Percentiles rank a stretch among this genome's conserved stretches.
phyloP scores from a whole-genome alignment of 2,329 filamentous ascomycete genomes.

The Xylaria sp. region DNA sequence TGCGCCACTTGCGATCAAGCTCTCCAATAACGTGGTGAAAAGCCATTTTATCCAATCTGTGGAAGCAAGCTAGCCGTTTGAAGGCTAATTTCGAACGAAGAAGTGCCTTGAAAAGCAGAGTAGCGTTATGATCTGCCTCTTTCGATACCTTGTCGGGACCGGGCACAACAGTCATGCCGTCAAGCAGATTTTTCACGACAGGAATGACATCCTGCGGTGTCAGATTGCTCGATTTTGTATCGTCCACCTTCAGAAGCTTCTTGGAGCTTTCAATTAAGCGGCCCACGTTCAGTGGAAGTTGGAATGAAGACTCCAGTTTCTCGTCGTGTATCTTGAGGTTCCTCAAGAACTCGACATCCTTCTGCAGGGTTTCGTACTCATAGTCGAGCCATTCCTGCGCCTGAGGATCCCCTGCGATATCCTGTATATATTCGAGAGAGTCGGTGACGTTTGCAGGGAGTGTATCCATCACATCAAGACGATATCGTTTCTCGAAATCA shows the following conservation, averaged over 20 bases:
- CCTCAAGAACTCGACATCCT: constrained; percentile 81
- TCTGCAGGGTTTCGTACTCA: constrained; percentile 82
- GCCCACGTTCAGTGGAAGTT: constrained; percentile 89
- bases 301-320: constrained; percentile 86
- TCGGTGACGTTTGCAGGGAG: constrained; percentile 69
- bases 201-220: constrained; percentile 89
- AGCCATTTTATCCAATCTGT: constrained; percentile 88
- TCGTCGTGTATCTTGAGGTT: constrained; percentile 68
- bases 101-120: constrained; percentile 90
- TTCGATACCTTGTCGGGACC: constrained; percentile 83
- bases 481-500: constrained; percentile 83
- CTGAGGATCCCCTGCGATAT: constrained; percentile 86
- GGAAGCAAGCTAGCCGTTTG: constrained; percentile 88
- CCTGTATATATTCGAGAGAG: constrained; percentile 84
- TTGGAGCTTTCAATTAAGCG: constrained; percentile 92
- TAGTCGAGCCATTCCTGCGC: constrained; percentile 87
- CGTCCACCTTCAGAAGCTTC: constrained; percentile 90
- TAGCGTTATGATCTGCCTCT: constrained; percentile 90
- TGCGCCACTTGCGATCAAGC: constrained; percentile 87
- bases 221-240: constrained; percentile 86
- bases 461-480: constrained; percentile 85
- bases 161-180: constrained; percentile 84
- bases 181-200: constrained; percentile 77
- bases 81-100: constrained; percentile 89
- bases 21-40: constrained; percentile 94